phyloP scores from a whole-genome alignment of 441 rosid species.

The Rhodomyrtus psidioides region DNA sequence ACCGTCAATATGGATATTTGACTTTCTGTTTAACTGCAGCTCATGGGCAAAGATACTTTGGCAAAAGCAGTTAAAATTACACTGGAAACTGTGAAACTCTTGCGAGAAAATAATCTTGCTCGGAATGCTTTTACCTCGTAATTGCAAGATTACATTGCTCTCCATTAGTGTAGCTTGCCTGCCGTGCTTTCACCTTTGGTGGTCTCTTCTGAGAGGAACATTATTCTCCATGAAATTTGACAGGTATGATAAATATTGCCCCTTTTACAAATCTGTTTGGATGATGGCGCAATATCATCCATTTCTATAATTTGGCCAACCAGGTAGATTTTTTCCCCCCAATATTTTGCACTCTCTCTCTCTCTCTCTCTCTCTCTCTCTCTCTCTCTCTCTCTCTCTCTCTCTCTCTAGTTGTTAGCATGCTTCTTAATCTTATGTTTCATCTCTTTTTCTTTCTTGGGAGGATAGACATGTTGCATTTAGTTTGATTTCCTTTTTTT shows the following conservation, averaged over 20 bases:
- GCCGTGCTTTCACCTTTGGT: neutral
- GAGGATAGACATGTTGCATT: neutral
- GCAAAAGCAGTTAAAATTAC: conserved; percentile 96
- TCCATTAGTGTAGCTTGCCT: neutral
- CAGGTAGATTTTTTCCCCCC: conserved; percentile 44
- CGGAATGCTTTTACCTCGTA: conserved; percentile 98
- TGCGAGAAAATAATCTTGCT: conserved; percentile 98
- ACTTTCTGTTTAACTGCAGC: conserved; percentile 40
- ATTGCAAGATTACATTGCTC: conserved; percentile 13
- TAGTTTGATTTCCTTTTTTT: neutral
- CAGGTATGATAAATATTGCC: conserved; percentile 97
- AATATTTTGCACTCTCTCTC: no score
- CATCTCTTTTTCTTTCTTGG: neutral
- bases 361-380: neutral
- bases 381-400: no score
- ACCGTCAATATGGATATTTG: neutral
- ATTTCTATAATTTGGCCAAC: conserved; percentile 91
- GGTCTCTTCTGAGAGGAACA: neutral
- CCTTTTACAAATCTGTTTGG: conserved; percentile 99
- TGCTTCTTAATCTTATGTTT: neutral
- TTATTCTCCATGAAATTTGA: conserved; percentile 7
- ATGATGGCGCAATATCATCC: conserved; percentile 99
- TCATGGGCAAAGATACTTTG: conserved; percentile 97
- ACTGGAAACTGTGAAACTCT: conserved; percentile 90
- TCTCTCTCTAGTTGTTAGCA: neutral